Base-by-base conservation (phyloP, 139 green algal species). In the Tetraselmis chui region DNA sequence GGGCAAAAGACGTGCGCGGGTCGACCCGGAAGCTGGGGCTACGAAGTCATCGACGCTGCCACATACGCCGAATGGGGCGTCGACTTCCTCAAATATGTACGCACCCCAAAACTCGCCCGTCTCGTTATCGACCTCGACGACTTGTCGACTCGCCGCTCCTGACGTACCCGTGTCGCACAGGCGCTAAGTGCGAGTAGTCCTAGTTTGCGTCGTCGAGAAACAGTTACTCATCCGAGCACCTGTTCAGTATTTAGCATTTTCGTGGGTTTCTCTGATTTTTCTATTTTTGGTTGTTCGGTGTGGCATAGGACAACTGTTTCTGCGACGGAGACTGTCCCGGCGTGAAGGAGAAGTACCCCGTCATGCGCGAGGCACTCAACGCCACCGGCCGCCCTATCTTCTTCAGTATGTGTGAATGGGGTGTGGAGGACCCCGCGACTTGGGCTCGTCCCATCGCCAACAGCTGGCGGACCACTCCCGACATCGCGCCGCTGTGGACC, bases 381-480 rank as follows among this genome's bases (percentile, higher is more conserved):
- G 80, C 81, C 1, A 94, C 92, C 0, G 91, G 88, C 0, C 86
- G 90, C 11, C 90, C 92, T 29, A 91, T 96, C 2, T 76, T 93
- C 11, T 95, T 88, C 85, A 90, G 81, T 23, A 77, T 96, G 59
- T 96, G 93, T 85, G 88, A 87, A 0, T 96, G 93, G 93, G 91
- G 91, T 22, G 85, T 90, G 1, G 89, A 84, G 0, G 82, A 92
- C 77, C 91, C 92, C n/a, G 92, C 89, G 88, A 75, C 89, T n/a
- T 96, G 91, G 89, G 92, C 85, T 0, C 82, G 45, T 18, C 45
- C 45, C 45, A 67, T 91, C 5, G 88, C 75, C 30, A 90, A 91
- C 59, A 84, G 67, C 2, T 91, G 88, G 87, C 78, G 87, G 67
- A 91, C 83, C 11, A 88, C 81, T 11, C 59, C 5, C 1, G 90